Evolutionary conservation across 805 yeast genomes (phyloP), one percentile per base, ranked within the genome.

Genomic region (Kurtzmaniella cleridarum): DNA sequence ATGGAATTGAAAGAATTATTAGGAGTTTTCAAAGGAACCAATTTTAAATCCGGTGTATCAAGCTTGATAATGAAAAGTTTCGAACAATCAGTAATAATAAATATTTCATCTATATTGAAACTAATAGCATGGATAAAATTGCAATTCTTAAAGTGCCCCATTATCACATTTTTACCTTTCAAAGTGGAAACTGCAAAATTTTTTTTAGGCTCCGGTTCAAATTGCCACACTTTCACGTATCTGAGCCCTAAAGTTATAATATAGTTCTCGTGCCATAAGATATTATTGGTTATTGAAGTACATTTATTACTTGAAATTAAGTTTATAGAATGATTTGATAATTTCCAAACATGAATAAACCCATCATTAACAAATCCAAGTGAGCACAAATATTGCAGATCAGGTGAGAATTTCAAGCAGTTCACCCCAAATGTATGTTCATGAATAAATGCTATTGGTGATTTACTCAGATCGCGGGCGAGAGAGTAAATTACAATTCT

Each of bases 331-430:
- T 39, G 30, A 3, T 49, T 30, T 3, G 46, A 43, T 11, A 73
- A 50, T 34, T 56, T 65, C 90, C 91, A 84, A 7, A 84, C 57
- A 46, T 77, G 74, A 10, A 84, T 50, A 41, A 69, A 80, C 1
- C 90, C 88, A 53, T 84, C 93, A 47, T 78, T 80, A 3, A 78
- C 62, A n/a, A 75, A 60, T 0, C 91, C 91, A 35, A 82, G 56
- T 8, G 87, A 78, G 27, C 82, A 74, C 27, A 84, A 57, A 40
- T 54, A 64, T 30, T 57, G 63, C 37, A 82, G 79, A 43, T 79
- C 76, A 0, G 79, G 77, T 0, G 85, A 75, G 51, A 84, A 84
- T 15, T 63, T 57, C 13, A 84, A 48, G 6, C 66, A 60, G 28
- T 72, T 64, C 13, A 84, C 67, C 0, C 90, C 91, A 56, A 78